phyloP scores from a whole-genome alignment of 352 stramenopile species.

The Phytophthora cactorum region DNA sequence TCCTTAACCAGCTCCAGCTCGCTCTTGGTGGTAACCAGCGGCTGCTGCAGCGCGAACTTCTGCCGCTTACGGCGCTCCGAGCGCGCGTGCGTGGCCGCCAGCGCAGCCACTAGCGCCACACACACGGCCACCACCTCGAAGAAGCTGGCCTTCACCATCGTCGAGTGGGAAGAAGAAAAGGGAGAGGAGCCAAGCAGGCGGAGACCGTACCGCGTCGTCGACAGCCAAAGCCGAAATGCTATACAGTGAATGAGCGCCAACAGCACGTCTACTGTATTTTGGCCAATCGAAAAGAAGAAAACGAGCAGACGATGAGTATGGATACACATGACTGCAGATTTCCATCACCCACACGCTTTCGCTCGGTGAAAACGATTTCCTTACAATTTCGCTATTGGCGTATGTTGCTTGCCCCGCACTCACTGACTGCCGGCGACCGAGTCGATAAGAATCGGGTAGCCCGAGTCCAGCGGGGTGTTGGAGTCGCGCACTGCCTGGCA shows the following conservation, averaged over 20 bases:
- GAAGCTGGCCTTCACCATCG: slow-evolving; percentile 54
- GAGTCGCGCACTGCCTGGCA: slow-evolving; percentile 92
- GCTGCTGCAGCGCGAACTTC: slow-evolving; percentile 51
- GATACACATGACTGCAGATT: neutral
- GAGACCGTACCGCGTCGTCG: neutral
- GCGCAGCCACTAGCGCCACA: slow-evolving; percentile 53
- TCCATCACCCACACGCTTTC: slow-evolving; percentile 1
- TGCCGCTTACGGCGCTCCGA: slow-evolving; percentile 49
- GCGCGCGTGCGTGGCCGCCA: slow-evolving; percentile 50
- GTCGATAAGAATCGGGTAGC: slow-evolving; percentile 96
- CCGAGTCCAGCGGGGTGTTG: slow-evolving; percentile 92
- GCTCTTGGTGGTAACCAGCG: slow-evolving; percentile 52
- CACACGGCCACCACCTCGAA: slow-evolving; percentile 58
- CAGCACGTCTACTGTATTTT: slow-evolving; percentile 8
- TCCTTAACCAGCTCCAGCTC: slow-evolving; percentile 86
- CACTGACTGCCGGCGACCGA: slow-evolving; percentile 90
- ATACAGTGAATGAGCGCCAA: slow-evolving; percentile 2
- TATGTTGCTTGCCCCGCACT: slow-evolving; percentile 5
- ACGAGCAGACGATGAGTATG: slow-evolving; percentile 15
- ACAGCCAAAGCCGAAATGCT: slow-evolving; percentile 9
- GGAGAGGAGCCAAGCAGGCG: slow-evolving; percentile 5
- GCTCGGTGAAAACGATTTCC: neutral
- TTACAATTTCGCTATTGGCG: slow-evolving; percentile 28
- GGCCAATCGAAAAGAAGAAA: slow-evolving; percentile 15
- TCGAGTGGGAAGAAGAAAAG: slow-evolving; percentile 1